These are phyloP conservation scores for Keqinozyma sinolaborantium DNA, from an alignment of 1,139 yeast species.

Conservation along the genomic window DNA sequence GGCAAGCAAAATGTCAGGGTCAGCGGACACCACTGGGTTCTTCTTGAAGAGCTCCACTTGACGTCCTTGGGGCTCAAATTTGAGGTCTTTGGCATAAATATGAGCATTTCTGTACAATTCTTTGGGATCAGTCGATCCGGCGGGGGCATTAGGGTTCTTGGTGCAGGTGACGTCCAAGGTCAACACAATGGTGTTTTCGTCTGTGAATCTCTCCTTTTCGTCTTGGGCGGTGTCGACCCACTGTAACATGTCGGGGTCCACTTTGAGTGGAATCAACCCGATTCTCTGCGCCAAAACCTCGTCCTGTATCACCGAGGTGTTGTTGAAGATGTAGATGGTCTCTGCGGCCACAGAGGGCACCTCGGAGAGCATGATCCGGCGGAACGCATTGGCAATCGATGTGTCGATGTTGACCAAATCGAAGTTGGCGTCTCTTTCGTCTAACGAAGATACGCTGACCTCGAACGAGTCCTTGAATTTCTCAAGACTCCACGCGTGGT, in stretches of 20 bases:
- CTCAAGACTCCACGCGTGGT: slow-evolving; percentile 80
- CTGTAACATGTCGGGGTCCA: slow-evolving; percentile 81
- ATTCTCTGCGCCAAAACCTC: slow-evolving; percentile 95
- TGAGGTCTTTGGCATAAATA: slow-evolving; percentile 84
- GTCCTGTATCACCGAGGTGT: slow-evolving; percentile 94
- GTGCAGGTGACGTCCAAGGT: slow-evolving; percentile 81
- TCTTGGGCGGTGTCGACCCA: slow-evolving; percentile 72
- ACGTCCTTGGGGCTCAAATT: slow-evolving; percentile 88
- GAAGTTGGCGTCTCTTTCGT: slow-evolving; percentile 75
- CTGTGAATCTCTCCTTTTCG: slow-evolving; percentile 70
- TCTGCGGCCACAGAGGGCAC: slow-evolving; percentile 97
- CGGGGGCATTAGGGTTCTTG: slow-evolving; percentile 79
- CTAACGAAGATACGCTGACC: slow-evolving; percentile 60
- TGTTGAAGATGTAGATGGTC: slow-evolving; percentile 83
- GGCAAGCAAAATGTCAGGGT: slow-evolving; percentile 86
- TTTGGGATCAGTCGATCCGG: slow-evolving; percentile 76
- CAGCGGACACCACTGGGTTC: slow-evolving; percentile 71
- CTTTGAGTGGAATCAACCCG: slow-evolving; percentile 85
- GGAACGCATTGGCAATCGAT: slow-evolving; percentile 91
- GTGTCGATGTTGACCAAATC: slow-evolving; percentile 87
- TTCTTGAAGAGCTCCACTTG: slow-evolving; percentile 69
- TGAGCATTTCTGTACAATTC: slow-evolving; percentile 78
- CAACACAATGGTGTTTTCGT: slow-evolving; percentile 84
- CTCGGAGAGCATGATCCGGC: slow-evolving; percentile 95
- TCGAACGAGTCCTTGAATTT: slow-evolving; percentile 71